Evolutionary conservation across 2,329 filamentous ascomycete genomes (phyloP).

Genomic region (Rutstroemia sp.): DNA sequence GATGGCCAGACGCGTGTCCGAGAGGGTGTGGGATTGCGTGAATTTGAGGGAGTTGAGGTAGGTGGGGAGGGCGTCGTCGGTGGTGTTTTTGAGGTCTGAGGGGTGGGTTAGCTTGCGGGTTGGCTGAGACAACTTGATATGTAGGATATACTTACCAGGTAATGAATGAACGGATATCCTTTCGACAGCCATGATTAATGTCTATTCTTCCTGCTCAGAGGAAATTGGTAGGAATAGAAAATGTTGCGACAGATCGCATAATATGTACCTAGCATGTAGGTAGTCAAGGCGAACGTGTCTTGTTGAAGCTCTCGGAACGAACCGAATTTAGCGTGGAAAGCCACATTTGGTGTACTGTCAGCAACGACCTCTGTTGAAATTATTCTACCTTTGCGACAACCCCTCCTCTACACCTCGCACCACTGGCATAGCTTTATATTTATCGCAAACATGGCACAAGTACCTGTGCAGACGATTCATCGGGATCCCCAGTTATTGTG

Average conservation of each 20-base stretch:
- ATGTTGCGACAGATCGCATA: neutral
- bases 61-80: slow-evolving; percentile 88
- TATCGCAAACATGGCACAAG: slow-evolving; percentile 62
- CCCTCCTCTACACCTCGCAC: neutral
- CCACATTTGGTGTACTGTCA: slow-evolving; percentile 21
- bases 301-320: slow-evolving; percentile 15
- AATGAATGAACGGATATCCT: slow-evolving; percentile 10
- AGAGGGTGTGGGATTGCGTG: slow-evolving; percentile 70
- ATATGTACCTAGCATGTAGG: neutral
- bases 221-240: neutral
- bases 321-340: slow-evolving; percentile 19
- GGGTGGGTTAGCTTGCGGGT: neutral
- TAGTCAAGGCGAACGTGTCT: slow-evolving; percentile 27
- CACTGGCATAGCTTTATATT: neutral
- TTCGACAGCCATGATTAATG: slow-evolving; percentile 7
- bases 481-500: slow-evolving; percentile 98
- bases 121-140: slow-evolving; percentile 6
- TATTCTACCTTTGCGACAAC: neutral
- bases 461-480: slow-evolving; percentile 89
- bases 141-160: slow-evolving; percentile 13
- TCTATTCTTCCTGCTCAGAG: neutral
- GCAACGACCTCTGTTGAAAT: slow-evolving; percentile 1
- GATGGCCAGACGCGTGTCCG: slow-evolving; percentile 74
- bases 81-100: slow-evolving; percentile 89
- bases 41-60: slow-evolving; percentile 88